These are phyloP conservation scores for Mycena galopus DNA, from an alignment of 768 basidiomycete species.

Conservation along the genomic window DNA sequence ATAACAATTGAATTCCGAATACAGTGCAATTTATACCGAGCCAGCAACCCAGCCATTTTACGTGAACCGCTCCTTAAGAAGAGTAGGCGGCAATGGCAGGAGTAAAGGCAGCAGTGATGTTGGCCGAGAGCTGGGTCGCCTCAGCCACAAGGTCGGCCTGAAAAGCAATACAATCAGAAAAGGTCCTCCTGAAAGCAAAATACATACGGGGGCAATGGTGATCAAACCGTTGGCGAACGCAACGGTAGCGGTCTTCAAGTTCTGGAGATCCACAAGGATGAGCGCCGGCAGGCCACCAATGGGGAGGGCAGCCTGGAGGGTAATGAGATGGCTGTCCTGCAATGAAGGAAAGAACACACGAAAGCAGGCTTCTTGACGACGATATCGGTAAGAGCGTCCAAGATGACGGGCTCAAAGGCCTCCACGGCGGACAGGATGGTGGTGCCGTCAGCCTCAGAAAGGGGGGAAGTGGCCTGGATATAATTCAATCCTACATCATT, in stretches of 20 bases:
- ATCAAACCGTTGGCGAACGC: slow-evolving; percentile 39
- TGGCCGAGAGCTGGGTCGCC: slow-evolving; percentile 15
- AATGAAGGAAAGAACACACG: neutral
- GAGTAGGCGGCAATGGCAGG: slow-evolving; percentile 34
- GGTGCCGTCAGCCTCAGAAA: slow-evolving; percentile 40
- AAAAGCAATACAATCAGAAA: neutral
- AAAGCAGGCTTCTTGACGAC: slow-evolving; percentile 41
- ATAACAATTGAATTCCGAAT: neutral
- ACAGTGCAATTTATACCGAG: neutral
- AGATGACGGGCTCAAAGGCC: slow-evolving; percentile 40
- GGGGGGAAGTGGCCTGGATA: slow-evolving; percentile 10
- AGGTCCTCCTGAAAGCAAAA: neutral
- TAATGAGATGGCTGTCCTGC: neutral
- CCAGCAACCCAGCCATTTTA: neutral
- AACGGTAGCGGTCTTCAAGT: slow-evolving; percentile 41
- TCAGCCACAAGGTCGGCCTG: slow-evolving; percentile 28
- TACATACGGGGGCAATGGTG: slow-evolving; percentile 17
- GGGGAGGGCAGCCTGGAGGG: slow-evolving; percentile 32
- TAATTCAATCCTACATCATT: neutral
- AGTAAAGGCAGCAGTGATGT: slow-evolving; percentile 26
- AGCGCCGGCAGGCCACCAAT: slow-evolving; percentile 41
- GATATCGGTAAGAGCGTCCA: slow-evolving; percentile 37
- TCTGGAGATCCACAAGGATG: slow-evolving; percentile 43
- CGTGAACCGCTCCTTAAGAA: neutral
- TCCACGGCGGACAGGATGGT: slow-evolving; percentile 35